Conservation (phyloP, 1,284 basidiomycete species). For the Trametes pubescens region DNA sequence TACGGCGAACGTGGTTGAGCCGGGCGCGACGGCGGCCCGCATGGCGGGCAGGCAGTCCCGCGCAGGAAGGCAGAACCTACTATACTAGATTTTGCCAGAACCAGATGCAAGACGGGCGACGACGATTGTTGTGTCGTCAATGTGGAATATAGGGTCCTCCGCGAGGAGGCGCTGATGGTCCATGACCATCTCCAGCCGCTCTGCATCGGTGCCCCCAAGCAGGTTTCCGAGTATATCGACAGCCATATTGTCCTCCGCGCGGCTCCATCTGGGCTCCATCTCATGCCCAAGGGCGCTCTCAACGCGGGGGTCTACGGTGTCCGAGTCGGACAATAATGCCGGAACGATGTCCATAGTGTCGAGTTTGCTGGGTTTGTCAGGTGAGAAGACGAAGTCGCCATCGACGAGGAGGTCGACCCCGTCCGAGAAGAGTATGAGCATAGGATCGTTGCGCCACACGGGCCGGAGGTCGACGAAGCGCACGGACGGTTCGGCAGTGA, state of each 20-base stretch:
- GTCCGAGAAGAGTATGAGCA: slow-evolving; percentile 16
- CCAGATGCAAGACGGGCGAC: not conserved
- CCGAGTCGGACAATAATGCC: slow-evolving; percentile 5
- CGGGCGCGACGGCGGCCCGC: too few species aligned
- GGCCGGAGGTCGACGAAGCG: slow-evolving; percentile 15
- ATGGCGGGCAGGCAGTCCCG: too few species aligned
- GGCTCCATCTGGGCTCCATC: slow-evolving; percentile 13
- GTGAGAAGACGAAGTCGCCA: slow-evolving; percentile 11
- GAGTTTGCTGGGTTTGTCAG: not conserved
- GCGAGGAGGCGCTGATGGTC: slow-evolving; percentile 1
- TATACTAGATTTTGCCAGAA: too few species aligned
- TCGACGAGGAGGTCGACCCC: slow-evolving; percentile 21
- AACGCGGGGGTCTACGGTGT: slow-evolving; percentile 10
- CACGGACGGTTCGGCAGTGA: slow-evolving; percentile 16
- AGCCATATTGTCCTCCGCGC: slow-evolving; percentile 8
- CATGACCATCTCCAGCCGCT: slow-evolving; percentile 5
- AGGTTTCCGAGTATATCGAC: slow-evolving; percentile 18
- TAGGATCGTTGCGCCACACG: not conserved
- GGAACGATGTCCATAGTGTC: slow-evolving; percentile 15
- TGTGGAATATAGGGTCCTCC: slow-evolving; percentile 8
- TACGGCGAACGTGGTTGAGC: too few species aligned
- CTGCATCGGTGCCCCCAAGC: slow-evolving; percentile 6
- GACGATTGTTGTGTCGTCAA: slow-evolving; percentile 14
- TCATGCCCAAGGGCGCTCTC: slow-evolving; percentile 11
- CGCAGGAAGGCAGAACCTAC: too few species aligned